These are phyloP conservation scores for Populus hybrid DNA, from an alignment of 441 rosid species.

Conservation along the genomic window DNA sequence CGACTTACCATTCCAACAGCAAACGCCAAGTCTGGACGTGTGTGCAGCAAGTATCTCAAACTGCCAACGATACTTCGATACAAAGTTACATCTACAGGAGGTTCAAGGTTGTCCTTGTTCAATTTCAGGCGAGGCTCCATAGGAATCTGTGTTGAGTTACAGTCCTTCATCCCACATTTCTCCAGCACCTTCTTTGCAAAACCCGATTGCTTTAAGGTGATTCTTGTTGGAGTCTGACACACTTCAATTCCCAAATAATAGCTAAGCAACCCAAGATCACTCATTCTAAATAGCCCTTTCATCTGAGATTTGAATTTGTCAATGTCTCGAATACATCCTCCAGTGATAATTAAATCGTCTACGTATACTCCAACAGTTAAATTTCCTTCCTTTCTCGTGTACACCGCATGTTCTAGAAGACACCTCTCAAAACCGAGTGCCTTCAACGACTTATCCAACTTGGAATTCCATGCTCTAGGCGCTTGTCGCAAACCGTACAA, in stretches of 20 bases:
- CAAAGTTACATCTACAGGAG: not conserved
- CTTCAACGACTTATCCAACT: not conserved
- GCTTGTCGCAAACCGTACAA: not conserved
- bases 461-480: not conserved
- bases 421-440: not conserved
- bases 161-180: not conserved
- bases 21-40: not conserved
- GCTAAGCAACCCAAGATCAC: no score
- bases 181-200: not conserved
- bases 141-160: not conserved
- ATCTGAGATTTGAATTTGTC: no score
- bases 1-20: conserved; percentile 10
- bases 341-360: no score
- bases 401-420: conserved; percentile 1
- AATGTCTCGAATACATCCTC: no score
- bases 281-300: no score
- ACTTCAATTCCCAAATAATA: no score
- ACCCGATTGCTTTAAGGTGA: no score
- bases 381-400: not conserved
- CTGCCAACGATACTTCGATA: conserved; percentile 8
- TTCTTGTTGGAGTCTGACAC: no score
- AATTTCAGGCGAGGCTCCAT: no score
- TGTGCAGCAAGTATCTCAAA: not conserved
- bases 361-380: no score
- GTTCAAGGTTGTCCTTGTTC: not conserved